phyloP scores from a whole-genome alignment of 805 yeast species.

The Starmerella vaccinii region DNA sequence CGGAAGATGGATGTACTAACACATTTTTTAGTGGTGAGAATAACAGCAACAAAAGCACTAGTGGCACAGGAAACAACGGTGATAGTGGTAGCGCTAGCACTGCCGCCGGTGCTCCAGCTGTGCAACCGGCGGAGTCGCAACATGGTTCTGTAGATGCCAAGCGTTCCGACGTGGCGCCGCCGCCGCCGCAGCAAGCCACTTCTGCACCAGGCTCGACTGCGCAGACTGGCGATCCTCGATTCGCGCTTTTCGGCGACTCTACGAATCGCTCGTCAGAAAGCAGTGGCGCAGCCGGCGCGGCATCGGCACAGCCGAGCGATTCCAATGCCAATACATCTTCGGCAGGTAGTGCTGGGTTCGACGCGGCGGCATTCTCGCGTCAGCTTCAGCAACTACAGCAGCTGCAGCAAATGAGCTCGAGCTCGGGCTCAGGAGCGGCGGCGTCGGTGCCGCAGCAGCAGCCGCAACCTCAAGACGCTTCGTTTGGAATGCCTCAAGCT shows the following conservation, averaged over 20 bases:
- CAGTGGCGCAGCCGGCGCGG: not conserved
- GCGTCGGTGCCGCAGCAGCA: not conserved
- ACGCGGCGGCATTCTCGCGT: conserved; percentile 23
- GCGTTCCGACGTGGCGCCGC: not conserved
- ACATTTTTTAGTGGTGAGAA: conserved; percentile 30
- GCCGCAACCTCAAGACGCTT: too few relatives aligned
- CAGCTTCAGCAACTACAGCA: conserved; percentile 27
- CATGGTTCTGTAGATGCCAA: not conserved
- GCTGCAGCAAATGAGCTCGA: conserved; percentile 16
- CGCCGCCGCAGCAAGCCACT: not conserved
- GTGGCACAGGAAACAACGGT: not conserved
- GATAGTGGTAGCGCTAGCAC: not conserved
- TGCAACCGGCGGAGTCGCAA: not conserved
- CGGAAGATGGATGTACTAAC: conserved; percentile 26
- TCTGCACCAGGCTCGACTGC: not conserved
- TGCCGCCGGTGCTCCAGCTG: not conserved
- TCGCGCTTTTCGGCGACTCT: conserved; percentile 3
- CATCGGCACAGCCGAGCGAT: not conserved
- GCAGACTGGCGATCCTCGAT: conserved; percentile 2
- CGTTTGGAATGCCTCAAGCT: not conserved
- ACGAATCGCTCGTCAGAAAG: not conserved
- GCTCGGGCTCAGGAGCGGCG: not conserved
- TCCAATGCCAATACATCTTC: conserved; percentile 4
- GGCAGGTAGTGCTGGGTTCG: conserved; percentile 13
- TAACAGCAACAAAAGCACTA: conserved; percentile 14